phyloP scores from a whole-genome alignment of 2,329 filamentous ascomycete species.

The Lachnellula arida region DNA sequence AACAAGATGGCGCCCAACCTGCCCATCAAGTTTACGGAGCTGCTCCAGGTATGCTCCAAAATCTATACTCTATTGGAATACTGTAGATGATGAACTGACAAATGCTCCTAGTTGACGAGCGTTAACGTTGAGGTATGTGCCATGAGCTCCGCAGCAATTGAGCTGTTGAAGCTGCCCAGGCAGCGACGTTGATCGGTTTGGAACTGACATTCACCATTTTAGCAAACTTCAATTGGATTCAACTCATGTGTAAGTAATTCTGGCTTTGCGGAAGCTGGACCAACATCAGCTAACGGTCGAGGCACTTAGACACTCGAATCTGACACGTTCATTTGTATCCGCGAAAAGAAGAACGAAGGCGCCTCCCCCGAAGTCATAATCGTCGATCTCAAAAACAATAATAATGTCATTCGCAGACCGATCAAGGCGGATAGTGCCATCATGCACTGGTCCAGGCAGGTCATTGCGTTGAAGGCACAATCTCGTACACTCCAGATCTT shows the following conservation, averaged over 20 bases:
- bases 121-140: conserved; percentile 50
- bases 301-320: conserved; percentile 84
- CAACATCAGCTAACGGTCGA: conserved; percentile 9
- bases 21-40: conserved; percentile 91
- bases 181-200: conserved; percentile 12
- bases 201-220: conserved; percentile 33
- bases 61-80: conserved; percentile 79
- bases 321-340: conserved; percentile 91
- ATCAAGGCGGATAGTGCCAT: conserved; percentile 99
- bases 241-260: conserved; percentile 69
- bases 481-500: conserved; percentile 96
- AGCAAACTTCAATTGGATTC: conserved; percentile 75
- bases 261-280: conserved; percentile 8
- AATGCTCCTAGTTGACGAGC: conserved; percentile 43
- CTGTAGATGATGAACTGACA: conserved; percentile 47
- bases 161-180: conserved; percentile 19
- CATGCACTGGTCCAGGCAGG: conserved; percentile 96
- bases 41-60: conserved; percentile 81
- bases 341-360: conserved; percentile 84
- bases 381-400: conserved; percentile 94
- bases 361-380: conserved; percentile 93
- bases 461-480: conserved; percentile 95
- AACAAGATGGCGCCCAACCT: conserved; percentile 50
- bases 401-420: conserved; percentile 88
- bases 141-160: conserved; percentile 10